Evolutionary conservation across 2,329 filamentous ascomycete species (phyloP), one percentile per base, ranked within the genome.

Genomic region (Xylariaceae sp.): DNA sequence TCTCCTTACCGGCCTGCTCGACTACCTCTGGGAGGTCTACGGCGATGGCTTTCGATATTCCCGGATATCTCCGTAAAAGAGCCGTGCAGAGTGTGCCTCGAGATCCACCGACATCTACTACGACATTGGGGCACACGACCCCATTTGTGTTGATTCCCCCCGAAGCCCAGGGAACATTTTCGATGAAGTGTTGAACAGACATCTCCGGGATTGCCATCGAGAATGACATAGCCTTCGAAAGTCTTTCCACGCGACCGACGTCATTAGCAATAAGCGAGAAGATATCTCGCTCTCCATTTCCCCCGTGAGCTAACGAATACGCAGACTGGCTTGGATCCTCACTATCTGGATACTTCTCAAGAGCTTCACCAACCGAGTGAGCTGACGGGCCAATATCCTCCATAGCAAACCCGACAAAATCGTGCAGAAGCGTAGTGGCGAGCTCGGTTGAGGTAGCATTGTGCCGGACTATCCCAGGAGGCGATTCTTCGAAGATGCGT

Each of bases 171-270:
- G 43, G 46, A 6, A 49, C 49, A 20, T 47, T 44, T 21, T 46
- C 34, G 14, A 54, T 46, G 3, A 50, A 43, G n/a, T 49, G 43
- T 2, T 16, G 5, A 2, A 44, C 33, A 36, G 48, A 47, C 43
- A 49, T 54, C 11, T 48, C 49, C 12, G 51, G 51, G 11, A 52
- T 43, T 14, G 35, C 52, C 34, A 47, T 47, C 12, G 36, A 37
- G 44, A 40, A 54, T 8, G 44, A 45, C 49, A 54, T 54, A n/a
- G 51, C 51, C 4, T 49, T 52, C 11, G 49, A 37, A 12, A 54
- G 44, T 1, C 51, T 40, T 8, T 39, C 46, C 17, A 54, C 40
- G 3, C 51, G 49, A 1, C 29, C 19, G 5, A 43, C 37, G 32
- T 49, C 32, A 4, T 39, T 25, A 3, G 33, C 25, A 3, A 52